phyloP scores from a whole-genome alignment of 805 yeast genomes.

The Monosporozyma solicola region DNA sequence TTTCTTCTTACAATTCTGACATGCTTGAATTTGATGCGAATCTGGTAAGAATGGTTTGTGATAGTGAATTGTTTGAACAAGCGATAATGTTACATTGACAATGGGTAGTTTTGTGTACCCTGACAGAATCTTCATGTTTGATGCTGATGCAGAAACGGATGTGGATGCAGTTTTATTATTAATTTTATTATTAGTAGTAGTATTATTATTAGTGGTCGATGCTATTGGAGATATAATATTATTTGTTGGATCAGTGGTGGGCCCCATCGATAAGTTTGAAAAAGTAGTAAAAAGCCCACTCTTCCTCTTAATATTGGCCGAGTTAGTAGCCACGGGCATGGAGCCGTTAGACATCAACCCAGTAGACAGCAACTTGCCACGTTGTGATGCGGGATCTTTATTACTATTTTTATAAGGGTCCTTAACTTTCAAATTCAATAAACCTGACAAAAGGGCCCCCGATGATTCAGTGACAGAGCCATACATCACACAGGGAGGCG shows the following conservation, averaged over 20 bases:
- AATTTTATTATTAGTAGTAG: conserved; percentile 1
- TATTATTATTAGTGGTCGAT: not conserved
- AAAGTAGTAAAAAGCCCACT: conserved; percentile 17
- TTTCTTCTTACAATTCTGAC: conserved; percentile 49
- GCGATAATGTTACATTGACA: conserved; percentile 49
- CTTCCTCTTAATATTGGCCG: conserved; percentile 8
- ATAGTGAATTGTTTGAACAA: conserved; percentile 64
- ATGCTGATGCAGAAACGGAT: conserved; percentile 14
- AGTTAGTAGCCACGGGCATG: not conserved
- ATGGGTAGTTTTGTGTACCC: conserved; percentile 40
- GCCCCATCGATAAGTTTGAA: conserved; percentile 13
- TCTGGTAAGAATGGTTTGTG: conserved; percentile 59
- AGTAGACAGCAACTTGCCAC: not conserved
- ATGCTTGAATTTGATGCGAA: conserved; percentile 37
- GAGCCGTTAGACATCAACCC: not conserved
- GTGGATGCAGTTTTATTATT: not conserved
- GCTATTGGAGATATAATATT: not conserved
- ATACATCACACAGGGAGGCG: conserved; percentile 83
- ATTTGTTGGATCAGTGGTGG: conserved; percentile 10
- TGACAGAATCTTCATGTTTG: conserved; percentile 23
- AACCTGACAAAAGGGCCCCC: conserved; percentile 81
- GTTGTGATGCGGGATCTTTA: not conserved
- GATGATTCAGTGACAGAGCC: conserved; percentile 72
- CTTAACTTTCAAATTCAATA: conserved; percentile 51
- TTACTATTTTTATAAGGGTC: conserved; percentile 14